Percentiles rank a stretch among this genome's conserved stretches.
Conservation (phyloP, 129 eudicot species). For the Saposhnikovia divaricata region DNA sequence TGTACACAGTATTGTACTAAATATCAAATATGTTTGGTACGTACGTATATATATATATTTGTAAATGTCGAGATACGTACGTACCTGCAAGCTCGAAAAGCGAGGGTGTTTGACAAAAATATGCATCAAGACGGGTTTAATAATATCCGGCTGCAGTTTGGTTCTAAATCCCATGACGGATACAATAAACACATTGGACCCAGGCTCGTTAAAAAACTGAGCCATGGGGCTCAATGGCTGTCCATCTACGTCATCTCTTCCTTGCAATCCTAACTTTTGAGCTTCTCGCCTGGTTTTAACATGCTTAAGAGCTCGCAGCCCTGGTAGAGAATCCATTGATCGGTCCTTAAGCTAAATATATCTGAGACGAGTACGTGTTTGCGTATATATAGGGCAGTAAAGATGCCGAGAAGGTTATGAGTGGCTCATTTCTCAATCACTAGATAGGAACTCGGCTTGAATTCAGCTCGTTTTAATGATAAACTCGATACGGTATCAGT, state of each 20-base stretch:
- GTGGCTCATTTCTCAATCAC: background rate
- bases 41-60: too few relatives aligned
- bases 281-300: background rate
- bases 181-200: background rate
- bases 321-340: background rate
- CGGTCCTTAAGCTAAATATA: background rate
- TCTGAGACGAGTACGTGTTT: background rate
- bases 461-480: too few relatives aligned
- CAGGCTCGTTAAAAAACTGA: background rate
- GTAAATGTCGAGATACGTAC: background rate
- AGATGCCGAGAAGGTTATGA: background rate
- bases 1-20: too few relatives aligned
- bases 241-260: background rate
- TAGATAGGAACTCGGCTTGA: background rate
- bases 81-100: background rate
- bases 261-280: background rate
- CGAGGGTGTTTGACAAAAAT: background rate
- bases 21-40: too few relatives aligned
- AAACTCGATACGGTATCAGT: background rate
- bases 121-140: background rate
- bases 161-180: background rate
- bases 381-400: background rate
- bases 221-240: background rate
- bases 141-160: background rate
- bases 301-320: background rate